These are phyloP conservation scores for Firmiana major DNA, from an alignment of 345 rosid genomes.

Conservation along the genomic window DNA sequence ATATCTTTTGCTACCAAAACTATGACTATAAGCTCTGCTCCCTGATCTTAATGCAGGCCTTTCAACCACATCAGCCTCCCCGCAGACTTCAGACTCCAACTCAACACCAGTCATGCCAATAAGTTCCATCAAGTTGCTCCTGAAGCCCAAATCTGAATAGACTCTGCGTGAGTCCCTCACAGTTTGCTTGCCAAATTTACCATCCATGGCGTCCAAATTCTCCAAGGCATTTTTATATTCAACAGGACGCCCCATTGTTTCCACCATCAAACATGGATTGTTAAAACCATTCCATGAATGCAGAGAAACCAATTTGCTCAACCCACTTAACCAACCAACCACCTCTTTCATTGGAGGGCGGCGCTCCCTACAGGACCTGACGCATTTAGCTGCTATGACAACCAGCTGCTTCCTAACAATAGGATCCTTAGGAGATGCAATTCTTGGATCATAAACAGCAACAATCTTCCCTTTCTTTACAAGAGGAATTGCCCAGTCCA, in stretches of 20 bases:
- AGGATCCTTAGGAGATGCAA: constrained; percentile 59
- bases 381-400: constrained; percentile 83
- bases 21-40: constrained; percentile 32
- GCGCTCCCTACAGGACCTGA: constrained; percentile 94
- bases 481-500: constrained; percentile 96
- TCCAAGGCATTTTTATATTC: constrained; percentile 39
- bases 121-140: constrained; percentile 74
- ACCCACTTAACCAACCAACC: constrained; percentile 68
- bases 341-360: constrained; percentile 88
- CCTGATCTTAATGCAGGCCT: constrained; percentile 15
- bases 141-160: constrained; percentile 67
- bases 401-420: constrained; percentile 75
- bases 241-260: constrained; percentile 75
- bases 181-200: constrained; percentile 23
- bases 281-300: constrained; percentile 88
- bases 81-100: constrained; percentile 31
- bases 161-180: constrained; percentile 49
- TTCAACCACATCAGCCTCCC: constrained; percentile 20
- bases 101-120: constrained; percentile 44
- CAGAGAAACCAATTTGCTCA: constrained; percentile 71
- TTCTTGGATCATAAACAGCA: constrained; percentile 72
- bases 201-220: constrained; percentile 31
- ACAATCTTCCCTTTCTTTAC: constrained; percentile 80
- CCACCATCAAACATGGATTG: constrained; percentile 98
- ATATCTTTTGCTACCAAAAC: constrained; percentile 38